phyloP scores from a whole-genome alignment of 441 rosid genomes.

The Populus hybrid region DNA sequence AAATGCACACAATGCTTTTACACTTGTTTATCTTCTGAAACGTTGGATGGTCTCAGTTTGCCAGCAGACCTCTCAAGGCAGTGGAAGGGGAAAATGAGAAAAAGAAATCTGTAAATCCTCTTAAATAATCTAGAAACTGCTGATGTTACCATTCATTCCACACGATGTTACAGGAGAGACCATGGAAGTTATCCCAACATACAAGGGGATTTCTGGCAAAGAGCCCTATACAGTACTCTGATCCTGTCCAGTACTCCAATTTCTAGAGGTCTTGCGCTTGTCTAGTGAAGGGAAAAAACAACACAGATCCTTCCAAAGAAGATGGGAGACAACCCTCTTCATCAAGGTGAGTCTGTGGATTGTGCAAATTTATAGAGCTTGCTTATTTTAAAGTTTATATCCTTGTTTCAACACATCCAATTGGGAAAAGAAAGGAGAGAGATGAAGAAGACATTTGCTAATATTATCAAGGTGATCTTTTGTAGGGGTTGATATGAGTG shows the following conservation, averaged over 20 bases:
- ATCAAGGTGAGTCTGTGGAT: constrained; percentile 20
- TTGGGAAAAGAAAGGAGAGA: background rate
- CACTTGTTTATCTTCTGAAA: constrained; percentile 5
- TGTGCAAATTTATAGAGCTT: background rate
- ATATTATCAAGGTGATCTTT: constrained; percentile 8
- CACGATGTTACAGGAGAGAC: constrained; percentile 6
- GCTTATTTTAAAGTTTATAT: no score
- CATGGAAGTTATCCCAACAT: constrained; percentile 7
- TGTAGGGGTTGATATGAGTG: constrained; percentile 26
- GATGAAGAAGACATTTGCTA: constrained; percentile 7
- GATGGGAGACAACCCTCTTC: no score
- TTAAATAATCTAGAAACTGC: constrained; percentile 21
- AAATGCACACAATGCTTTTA: no score
- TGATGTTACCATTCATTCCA: no score
- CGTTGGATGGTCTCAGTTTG: constrained; percentile 13
- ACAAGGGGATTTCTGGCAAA: no score
- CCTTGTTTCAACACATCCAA: no score
- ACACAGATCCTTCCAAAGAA: constrained; percentile 22
- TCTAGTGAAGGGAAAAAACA: constrained; percentile 17
- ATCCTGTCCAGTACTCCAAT: no score
- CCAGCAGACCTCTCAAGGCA: constrained; percentile 7
- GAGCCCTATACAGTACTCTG: constrained; percentile 23
- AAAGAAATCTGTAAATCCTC: constrained; percentile 19
- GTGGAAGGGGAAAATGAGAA: constrained; percentile 24
- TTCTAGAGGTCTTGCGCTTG: no score